These are phyloP conservation scores for Solanum paucissectum DNA, from an alignment of 257 asterid species.

Conservation along the genomic window DNA sequence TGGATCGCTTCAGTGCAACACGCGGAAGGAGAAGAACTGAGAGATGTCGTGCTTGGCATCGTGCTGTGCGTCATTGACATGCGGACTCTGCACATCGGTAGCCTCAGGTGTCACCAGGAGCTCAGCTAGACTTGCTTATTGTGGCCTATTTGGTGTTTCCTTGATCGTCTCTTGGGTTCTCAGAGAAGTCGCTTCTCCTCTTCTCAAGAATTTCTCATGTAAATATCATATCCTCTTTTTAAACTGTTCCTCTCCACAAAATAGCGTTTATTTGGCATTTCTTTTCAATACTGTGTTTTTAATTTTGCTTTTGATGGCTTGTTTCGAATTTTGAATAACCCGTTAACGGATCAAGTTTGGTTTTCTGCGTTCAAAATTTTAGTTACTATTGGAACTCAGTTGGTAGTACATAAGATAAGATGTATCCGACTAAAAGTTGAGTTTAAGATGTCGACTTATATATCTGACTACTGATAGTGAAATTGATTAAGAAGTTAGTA, in stretches of 20 bases:
- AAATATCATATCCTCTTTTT: conserved; percentile 1
- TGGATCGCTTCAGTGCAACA: neutral
- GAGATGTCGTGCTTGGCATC: conserved; percentile 81
- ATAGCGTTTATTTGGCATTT: neutral
- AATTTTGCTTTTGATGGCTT: neutral
- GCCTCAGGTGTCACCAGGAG: conserved; percentile 79
- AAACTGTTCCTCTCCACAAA: neutral
- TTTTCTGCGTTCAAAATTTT: neutral
- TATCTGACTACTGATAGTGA: neutral
- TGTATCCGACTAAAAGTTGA: neutral
- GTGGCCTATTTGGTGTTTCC: conserved; percentile 74
- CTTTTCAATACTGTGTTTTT: neutral
- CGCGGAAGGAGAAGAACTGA: neutral
- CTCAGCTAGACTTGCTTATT: conserved; percentile 81
- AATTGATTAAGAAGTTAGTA: neutral
- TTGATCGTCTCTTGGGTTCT: conserved; percentile 76
- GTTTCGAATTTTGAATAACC: neutral
- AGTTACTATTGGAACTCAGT: neutral
- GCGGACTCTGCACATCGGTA: conserved; percentile 93
- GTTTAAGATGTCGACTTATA: neutral
- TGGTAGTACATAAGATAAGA: neutral
- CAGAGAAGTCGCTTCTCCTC: conserved; percentile 70
- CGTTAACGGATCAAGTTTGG: neutral
- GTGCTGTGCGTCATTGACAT: conserved; percentile 85
- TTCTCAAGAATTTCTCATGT: conserved; percentile 65